Conservation (phyloP, 352 stramenopile genomes). For the Peronospora belbahrii region DNA sequence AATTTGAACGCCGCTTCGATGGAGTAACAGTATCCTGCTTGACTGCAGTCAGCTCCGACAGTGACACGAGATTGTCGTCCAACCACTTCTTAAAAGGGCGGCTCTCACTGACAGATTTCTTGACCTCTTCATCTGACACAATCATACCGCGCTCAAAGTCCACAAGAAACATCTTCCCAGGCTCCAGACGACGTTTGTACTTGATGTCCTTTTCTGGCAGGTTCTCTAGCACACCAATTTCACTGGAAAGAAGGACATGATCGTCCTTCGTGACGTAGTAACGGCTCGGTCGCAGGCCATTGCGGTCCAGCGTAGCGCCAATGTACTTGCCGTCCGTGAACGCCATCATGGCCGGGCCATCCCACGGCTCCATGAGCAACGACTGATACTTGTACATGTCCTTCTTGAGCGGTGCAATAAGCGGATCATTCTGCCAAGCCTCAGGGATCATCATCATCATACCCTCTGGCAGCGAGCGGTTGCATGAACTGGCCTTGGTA, state of each 20-base stretch:
- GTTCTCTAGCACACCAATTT: constrained; percentile 92
- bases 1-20: constrained; percentile 33
- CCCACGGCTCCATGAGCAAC: constrained; percentile 96
- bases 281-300: constrained; percentile 91
- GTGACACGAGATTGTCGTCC: constrained; percentile 84
- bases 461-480: constrained; percentile 88
- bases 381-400: constrained; percentile 98
- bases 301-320: constrained; percentile 94
- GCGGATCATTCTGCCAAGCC: constrained; percentile 93
- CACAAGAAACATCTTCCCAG: constrained; percentile 96
- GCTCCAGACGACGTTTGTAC: constrained; percentile 91
- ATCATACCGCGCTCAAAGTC: constrained; percentile 93
- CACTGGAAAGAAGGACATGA: constrained; percentile 91
- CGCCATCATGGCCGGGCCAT: constrained; percentile 96
- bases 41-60: constrained; percentile 57
- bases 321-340: constrained; percentile 95
- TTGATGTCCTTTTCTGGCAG: constrained; percentile 89
- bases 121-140: constrained; percentile 94
- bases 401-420: constrained; percentile 89
- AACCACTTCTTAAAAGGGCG: constrained; percentile 91
- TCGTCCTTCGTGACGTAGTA: constrained; percentile 97
- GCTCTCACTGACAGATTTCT: constrained; percentile 83
- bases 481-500: constrained; percentile 85
- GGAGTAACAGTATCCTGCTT: constrained; percentile 15
- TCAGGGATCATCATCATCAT: constrained; percentile 99